Evolutionary conservation across 2,329 filamentous ascomycete species (phyloP).

Genomic region (Pyrenochaeta sp.): DNA sequence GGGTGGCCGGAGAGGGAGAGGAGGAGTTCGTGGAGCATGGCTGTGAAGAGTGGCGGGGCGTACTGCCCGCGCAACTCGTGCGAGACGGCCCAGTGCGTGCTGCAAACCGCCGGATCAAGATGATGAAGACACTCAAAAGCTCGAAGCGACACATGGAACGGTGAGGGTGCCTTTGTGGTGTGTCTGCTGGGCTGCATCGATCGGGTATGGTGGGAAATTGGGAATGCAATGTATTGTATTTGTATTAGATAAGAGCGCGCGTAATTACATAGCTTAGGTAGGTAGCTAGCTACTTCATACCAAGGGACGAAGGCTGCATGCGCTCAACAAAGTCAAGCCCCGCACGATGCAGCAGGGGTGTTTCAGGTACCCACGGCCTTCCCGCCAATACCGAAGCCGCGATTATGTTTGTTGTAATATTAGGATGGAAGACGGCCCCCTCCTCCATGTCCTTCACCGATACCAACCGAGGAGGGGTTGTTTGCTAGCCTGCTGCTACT

Average conservation of each 20-base stretch:
- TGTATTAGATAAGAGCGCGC: too few species aligned
- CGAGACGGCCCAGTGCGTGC: constrained; percentile 17
- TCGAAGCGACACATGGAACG: constrained; percentile 48
- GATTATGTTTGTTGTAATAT: background rate
- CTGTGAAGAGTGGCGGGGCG: constrained; percentile 21
- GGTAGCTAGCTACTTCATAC: too few species aligned
- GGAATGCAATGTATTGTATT: too few species aligned
- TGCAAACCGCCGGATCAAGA: constrained; percentile 33
- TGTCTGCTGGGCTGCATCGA: too few species aligned
- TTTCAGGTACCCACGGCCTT: background rate
- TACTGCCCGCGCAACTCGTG: constrained; percentile 9
- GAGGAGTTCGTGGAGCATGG: constrained; percentile 98
- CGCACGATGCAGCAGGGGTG: too few species aligned
- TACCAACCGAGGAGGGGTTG: background rate
- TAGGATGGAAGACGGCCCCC: too few species aligned
- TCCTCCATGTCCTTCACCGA: background rate
- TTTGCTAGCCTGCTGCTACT: background rate
- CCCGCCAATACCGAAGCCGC: background rate
- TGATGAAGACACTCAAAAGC: constrained; percentile 43
- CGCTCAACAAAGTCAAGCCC: too few species aligned
- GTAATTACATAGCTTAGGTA: too few species aligned
- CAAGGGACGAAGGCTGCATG: too few species aligned
- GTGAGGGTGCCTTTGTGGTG: too few species aligned
- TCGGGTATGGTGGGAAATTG: too few species aligned
- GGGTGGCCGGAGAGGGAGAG: constrained; percentile 94